A percentile compares a stretch with the other conserved stretches of the same genome.
phyloP scores from a whole-genome alignment of 192 early-diverging fungal species.

The Backusella morwellensis region DNA sequence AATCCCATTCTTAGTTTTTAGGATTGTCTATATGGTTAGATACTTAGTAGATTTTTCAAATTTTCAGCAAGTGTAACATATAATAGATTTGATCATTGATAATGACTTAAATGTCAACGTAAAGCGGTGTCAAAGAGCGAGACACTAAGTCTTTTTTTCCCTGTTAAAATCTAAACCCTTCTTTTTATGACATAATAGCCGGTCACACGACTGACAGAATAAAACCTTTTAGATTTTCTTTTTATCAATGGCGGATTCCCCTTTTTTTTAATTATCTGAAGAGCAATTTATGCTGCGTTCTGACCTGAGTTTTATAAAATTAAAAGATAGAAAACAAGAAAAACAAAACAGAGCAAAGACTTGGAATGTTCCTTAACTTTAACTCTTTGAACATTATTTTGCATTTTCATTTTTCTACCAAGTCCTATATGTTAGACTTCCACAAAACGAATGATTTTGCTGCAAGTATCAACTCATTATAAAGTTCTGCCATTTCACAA shows the following conservation, averaged over 20 bases:
- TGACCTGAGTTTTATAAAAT: background rate
- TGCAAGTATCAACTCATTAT: background rate
- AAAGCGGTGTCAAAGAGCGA: background rate
- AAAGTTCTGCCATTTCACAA: background rate
- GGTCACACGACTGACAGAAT: background rate
- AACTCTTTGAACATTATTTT: background rate
- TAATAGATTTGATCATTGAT: background rate
- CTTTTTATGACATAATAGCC: background rate
- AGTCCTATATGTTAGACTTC: background rate
- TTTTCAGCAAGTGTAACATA: too few species aligned
- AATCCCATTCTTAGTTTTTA: background rate
- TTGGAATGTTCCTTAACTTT: background rate
- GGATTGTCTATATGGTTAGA: too few species aligned
- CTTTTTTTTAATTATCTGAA: background rate
- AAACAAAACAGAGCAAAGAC: too few species aligned
- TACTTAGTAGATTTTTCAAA: background rate
- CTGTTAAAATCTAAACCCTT: background rate
- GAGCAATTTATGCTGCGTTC: background rate
- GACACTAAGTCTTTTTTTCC: background rate
- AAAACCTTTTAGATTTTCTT: background rate
- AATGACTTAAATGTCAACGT: background rate
- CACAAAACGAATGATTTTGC: background rate
- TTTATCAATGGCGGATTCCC: background rate
- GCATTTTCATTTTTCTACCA: background rate
- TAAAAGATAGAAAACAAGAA: too few species aligned